phyloP scores from a whole-genome alignment of 78 protist genomes.

The Dictyostelium intermedium region DNA sequence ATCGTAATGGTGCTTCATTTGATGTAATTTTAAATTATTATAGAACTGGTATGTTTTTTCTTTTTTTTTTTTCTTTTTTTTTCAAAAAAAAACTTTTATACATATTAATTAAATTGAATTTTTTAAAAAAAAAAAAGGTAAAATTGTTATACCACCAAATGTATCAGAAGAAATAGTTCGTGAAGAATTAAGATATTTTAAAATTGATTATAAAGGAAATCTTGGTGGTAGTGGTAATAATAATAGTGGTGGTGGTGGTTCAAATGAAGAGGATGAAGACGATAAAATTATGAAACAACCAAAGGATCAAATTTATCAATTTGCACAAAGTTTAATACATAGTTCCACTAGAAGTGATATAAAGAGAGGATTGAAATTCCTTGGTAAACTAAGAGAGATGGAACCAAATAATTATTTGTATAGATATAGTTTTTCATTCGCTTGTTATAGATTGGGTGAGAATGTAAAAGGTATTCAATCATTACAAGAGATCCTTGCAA shows the following conservation, averaged over 20 bases:
- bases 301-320: conserved; percentile 54
- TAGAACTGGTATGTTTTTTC: conserved; percentile 50
- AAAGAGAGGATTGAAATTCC: conserved; percentile 59
- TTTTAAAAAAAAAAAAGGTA: background rate
- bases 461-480: conserved; percentile 42
- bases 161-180: conserved; percentile 37
- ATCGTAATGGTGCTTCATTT: conserved; percentile 55
- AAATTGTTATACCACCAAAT: conserved; percentile 59
- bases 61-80: background rate
- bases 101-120: background rate
- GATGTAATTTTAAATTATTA: conserved; percentile 50
- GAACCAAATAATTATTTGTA: conserved; percentile 45
- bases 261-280: conserved; percentile 51
- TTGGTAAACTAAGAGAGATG: background rate
- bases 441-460: conserved; percentile 52
- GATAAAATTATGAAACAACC: conserved; percentile 59
- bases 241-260: background rate
- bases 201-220: conserved; percentile 6
- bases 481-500: conserved; percentile 40
- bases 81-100: background rate
- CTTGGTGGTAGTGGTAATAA: background rate
- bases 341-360: conserved; percentile 12
- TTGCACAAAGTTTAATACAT: conserved; percentile 40
- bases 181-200: conserved; percentile 56
- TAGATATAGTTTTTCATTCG: conserved; percentile 48